Conservation (phyloP, 768 basidiomycete species). For the Suillus subaureus region DNA sequence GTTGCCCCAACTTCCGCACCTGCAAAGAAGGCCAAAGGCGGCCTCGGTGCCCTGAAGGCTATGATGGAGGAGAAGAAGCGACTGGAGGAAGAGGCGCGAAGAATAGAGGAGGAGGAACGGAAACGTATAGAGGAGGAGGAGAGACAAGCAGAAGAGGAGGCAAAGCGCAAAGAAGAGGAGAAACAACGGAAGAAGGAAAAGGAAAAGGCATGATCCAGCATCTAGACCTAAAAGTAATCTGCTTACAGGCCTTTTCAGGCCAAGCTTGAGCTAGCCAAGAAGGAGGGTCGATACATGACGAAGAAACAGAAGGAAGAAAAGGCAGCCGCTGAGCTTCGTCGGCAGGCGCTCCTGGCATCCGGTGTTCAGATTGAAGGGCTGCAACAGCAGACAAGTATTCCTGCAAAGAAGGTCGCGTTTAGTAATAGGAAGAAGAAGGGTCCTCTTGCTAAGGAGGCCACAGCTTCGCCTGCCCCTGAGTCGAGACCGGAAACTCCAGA, state of each 20-base stretch:
- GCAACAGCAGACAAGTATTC: conserved; percentile 53
- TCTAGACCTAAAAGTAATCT: neutral
- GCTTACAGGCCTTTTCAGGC: conserved; percentile 48
- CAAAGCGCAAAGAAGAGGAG: conserved; percentile 74
- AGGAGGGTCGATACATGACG: conserved; percentile 93
- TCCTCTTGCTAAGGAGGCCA: conserved; percentile 46
- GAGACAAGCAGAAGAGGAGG: conserved; percentile 75
- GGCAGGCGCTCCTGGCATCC: conserved; percentile 86
- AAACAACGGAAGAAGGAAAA: conserved; percentile 85
- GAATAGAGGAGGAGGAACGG: conserved; percentile 74
- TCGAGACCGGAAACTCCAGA: conserved; percentile 53
- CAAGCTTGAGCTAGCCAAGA: conserved; percentile 87
- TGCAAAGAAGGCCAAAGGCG: conserved; percentile 70
- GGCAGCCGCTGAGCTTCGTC: conserved; percentile 87
- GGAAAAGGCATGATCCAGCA: conserved; percentile 61
- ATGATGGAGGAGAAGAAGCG: conserved; percentile 92
- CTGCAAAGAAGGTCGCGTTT: conserved; percentile 77
- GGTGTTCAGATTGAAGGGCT: conserved; percentile 91
- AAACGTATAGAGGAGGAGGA: conserved; percentile 90
- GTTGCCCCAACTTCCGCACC: conserved; percentile 39
- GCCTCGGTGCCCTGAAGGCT: conserved; percentile 82
- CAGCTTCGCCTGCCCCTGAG: conserved; percentile 49
- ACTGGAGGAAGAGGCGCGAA: conserved; percentile 80
- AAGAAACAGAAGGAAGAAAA: conserved; percentile 96
- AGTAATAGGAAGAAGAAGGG: conserved; percentile 82